Evolutionary conservation across 768 basidiomycete genomes (phyloP), one percentile per base, ranked within the genome.

Genomic region (Pisolithus microcarpus): DNA sequence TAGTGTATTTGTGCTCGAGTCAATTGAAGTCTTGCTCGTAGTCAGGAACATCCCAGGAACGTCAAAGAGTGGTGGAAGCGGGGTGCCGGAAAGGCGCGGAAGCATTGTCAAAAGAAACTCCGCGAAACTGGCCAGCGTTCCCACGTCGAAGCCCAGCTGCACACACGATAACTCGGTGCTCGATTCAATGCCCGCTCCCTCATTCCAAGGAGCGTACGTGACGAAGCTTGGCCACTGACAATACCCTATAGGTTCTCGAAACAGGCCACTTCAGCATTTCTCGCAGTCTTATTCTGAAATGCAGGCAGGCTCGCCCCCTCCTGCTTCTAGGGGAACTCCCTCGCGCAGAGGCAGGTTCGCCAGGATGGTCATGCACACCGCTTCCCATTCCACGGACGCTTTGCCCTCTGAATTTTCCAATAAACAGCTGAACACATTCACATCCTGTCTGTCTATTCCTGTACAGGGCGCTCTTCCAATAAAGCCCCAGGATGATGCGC

Each of bases 391-490:
- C 47, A 53, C 75, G 72, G 67, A 70, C 74, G 59, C 72, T 75
- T 52, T 74, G 64, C 54, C 73, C 72, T 61, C 68, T 73, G 65
- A 80, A 73, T 71, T 74, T 75, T 65, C 65, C 75, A 77, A 71
- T 71, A 67, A 68, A 68, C 64, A 67, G 18, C 56, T 70, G 46
- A 75, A 62, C 68, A 80, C 66, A 58, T 80, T 74, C 77, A 75
- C 73, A 46, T 69, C 87, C 48, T 89, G 82, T 59, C 79, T 90
- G 55, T 76, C 80, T 65, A 91, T 91, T 61, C 78, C 78, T 37
- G 87, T 90, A 50, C 77, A 90, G 65, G 88, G 89, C 56, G 78
- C 85, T 24, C 59, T 78, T 52, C 79, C 86, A 50, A 80, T 87
- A 69, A 75, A 80, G 51, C 60, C 72, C 28, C 73, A 77, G 61